Evolutionary conservation across 106 monocot species (phyloP), one percentile per base, ranked within the genome.

Genomic region (Dendrobium chrysotoxum): DNA sequence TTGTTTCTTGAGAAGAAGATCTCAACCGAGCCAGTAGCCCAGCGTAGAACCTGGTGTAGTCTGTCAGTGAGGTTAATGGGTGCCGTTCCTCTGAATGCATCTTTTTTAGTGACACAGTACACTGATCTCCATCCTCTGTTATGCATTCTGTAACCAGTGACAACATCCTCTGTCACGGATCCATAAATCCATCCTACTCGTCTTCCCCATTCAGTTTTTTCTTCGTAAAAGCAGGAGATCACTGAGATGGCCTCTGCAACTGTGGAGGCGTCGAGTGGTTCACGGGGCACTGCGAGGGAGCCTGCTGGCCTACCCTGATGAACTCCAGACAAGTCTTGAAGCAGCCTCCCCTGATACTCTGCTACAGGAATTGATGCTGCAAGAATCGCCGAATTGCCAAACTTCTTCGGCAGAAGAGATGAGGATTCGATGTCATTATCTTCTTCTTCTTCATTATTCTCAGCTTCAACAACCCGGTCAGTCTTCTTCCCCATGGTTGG

Each of bases 1-100:
- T 99, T 99, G 91, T 99, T 99, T 11, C 86, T 80, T 3, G 99
- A 99, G 85, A 99, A 99, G 99, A 99, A 99, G 72, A 99, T 99
- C 95, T 99, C 99, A n/a, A 99, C 99, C 0, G 99, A 99, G 9
- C 98, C 98, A 0, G 98, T 99, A 7, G 98, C 98, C 98, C 98
- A 99, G 0, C 98, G 94, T 39, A 99, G 95, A 20, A 99, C 98
- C 77, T 95, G 98, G 77, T 99, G 98, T 26, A 99, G 88, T 47
- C 98, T 41, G 79, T 99, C 95, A 12, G 98, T 99, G 23, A 99
- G 90, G 55, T 99, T 99, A 72, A 99, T 95, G 6, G 98, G 98
- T 9, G 98, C 98, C 1, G 98, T 95, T 28, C 98, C 98, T 20
- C 95, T 70, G 79, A 99, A 99, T 3, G 99, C 99, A 46, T 99